Evolutionary conservation across 2,329 filamentous ascomycete genomes (phyloP), one percentile per base, ranked within the genome.

Genomic region (Claviceps sp.): DNA sequence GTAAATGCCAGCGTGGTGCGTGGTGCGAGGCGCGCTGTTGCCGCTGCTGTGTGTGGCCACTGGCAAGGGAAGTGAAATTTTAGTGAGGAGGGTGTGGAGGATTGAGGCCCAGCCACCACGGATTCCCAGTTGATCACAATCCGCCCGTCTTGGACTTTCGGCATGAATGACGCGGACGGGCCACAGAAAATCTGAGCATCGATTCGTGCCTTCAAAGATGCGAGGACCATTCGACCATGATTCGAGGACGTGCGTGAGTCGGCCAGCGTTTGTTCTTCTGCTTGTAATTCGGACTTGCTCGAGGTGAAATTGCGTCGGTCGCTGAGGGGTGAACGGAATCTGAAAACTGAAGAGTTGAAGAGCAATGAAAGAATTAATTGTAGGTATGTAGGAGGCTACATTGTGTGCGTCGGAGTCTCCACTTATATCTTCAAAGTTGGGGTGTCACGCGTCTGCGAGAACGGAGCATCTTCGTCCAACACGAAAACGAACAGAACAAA

Each of bases 1-100:
- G 53, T 44, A 51, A 26, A 30, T 19, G 17, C 51, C 50, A 51
- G 46, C 43, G 42, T 43, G 55, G 49, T 54, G 55, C n/a, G n/a
- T n/a, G n/a, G n/a, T n/a, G n/a, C 51, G 48, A 52, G 57, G 57
- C 57, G 58, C 57, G 58, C 53, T 4, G 2, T 30, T 8, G 26
- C 8, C 26, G 26, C 8, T 2, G 51, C 53, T 45, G 43, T 41
- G 47, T 43, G 55, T 43, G 52, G 55, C 51, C 44, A 44, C 56
- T 19, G 57, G 59, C 58, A 54, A 47, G 54, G 56, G 51, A 56
- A 50, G 55, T 55, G 30, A 11, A 59, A 62, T 59, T 60, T 61
- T 55, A 58, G 48, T 50, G 55, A 51, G 51, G 54, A 41, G 53
- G 55, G 54, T 56, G 57, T 57, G 55, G 56, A 41, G 16, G n/a